Percentiles rank a stretch among this genome's conserved stretches.
Evolutionary conservation across 371 early-diverging fungal species (phyloP).

Genomic region (Blakeslea trispora): DNA sequence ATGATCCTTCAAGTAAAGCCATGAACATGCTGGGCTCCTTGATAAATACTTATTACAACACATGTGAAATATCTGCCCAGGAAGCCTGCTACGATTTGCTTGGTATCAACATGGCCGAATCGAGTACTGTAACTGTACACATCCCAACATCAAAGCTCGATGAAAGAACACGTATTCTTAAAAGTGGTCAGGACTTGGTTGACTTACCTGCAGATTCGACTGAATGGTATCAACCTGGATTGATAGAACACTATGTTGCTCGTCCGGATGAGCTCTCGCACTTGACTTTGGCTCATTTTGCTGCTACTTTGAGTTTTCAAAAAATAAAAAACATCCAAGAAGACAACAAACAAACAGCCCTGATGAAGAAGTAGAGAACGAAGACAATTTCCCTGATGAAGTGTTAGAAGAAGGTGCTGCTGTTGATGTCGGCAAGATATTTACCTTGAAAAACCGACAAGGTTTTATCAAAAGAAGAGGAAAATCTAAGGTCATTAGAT

Average conservation of each 20-base stretch:
- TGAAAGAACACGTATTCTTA: neutral
- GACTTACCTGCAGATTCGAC: neutral
- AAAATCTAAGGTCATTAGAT: neutral
- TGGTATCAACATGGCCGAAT: neutral
- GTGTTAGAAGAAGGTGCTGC: too few species aligned
- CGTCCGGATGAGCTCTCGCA: neutral
- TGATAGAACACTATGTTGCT: neutral
- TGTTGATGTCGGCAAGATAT: too few species aligned
- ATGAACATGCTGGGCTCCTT: neutral
- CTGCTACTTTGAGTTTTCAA: neutral
- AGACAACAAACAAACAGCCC: neutral
- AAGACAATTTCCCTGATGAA: too few species aligned
- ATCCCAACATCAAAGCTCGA: neutral
- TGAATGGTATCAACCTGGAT: neutral
- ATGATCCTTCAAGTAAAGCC: neutral
- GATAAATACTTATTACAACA: neutral
- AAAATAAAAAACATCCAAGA: too few species aligned
- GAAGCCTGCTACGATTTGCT: conserved; percentile 1
- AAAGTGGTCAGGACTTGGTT: neutral
- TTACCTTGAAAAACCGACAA: neutral
- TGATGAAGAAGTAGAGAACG: too few species aligned
- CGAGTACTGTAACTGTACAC: neutral
- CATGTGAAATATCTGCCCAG: neutral
- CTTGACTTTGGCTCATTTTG: neutral
- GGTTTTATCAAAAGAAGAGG: neutral